These are phyloP conservation scores for Thelonectria olida DNA, from an alignment of 2,329 filamentous ascomycete species.

Conservation along the genomic window DNA sequence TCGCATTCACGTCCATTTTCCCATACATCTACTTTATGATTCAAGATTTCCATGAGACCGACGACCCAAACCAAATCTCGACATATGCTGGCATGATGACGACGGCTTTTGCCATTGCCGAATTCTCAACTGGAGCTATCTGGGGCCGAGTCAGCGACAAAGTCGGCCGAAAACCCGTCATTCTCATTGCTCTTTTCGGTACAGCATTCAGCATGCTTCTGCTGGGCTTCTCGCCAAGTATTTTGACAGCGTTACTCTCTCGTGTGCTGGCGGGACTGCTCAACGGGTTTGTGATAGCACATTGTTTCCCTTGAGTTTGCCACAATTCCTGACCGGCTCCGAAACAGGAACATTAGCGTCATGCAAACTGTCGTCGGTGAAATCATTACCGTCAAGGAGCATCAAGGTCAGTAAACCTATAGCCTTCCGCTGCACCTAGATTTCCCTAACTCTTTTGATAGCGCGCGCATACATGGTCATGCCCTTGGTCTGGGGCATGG, in stretches of 20 bases:
- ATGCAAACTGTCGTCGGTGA: constrained; percentile 95
- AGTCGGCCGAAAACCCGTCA: constrained; percentile 90
- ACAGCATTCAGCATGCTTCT: constrained; percentile 94
- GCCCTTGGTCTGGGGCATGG: constrained; percentile 97
- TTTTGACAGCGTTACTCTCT: constrained; percentile 84
- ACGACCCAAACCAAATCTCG: constrained; percentile 81
- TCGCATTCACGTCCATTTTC: constrained; percentile 99
- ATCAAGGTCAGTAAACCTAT: constrained; percentile 74
- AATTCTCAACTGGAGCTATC: constrained; percentile 90
- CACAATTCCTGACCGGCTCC: constrained; percentile 7
- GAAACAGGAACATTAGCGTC: constrained; percentile 85
- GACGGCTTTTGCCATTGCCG: constrained; percentile 93
- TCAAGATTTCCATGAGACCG: constrained; percentile 85
- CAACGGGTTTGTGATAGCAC: constrained; percentile 80
- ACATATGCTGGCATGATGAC: constrained; percentile 97
- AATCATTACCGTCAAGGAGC: constrained; percentile 89
- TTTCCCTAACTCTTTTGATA: constrained; percentile 49
- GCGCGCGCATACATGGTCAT: constrained; percentile 96
- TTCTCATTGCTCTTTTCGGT: constrained; percentile 86
- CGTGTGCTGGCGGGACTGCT: constrained; percentile 89
- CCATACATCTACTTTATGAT: constrained; percentile 99
- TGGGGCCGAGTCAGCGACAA: constrained; percentile 95
- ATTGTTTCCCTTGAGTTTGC: background rate
- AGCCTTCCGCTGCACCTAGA: background rate
- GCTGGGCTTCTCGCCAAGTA: constrained; percentile 88